These are phyloP conservation scores for Chloranthus sessilifolius DNA, from an alignment of 164 flowering plant genomes.

Conservation along the genomic window DNA sequence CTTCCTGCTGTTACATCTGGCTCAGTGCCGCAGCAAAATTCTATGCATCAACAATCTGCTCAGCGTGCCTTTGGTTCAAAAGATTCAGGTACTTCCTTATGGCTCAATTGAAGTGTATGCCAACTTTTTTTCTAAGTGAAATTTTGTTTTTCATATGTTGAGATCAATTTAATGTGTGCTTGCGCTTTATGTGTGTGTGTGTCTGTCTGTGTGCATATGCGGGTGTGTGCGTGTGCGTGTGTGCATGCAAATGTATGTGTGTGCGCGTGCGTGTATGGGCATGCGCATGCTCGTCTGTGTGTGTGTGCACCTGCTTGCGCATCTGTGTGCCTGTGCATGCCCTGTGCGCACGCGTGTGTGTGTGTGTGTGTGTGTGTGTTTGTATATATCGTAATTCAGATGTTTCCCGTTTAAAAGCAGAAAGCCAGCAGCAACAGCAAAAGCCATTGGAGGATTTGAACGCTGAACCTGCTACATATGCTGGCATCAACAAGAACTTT, in stretches of 20 bases:
- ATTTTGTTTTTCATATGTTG: neutral
- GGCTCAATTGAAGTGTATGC: neutral
- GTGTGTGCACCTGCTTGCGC: too few species aligned
- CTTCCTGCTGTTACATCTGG: constrained; percentile 41
- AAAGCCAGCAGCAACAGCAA: constrained; percentile 64
- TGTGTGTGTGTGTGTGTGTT: too few species aligned
- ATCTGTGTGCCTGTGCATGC: too few species aligned
- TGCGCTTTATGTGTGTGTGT: too few species aligned
- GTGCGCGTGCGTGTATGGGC: too few species aligned
- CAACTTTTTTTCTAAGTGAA: neutral
- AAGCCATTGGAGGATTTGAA: constrained; percentile 51
- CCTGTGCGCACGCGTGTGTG: too few species aligned
- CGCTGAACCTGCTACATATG: constrained; percentile 36
- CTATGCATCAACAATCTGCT: constrained; percentile 46
- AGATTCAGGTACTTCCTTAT: constrained; percentile 50
- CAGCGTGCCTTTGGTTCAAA: constrained; percentile 49
- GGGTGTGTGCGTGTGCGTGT: too few species aligned
- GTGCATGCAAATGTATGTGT: too few species aligned
- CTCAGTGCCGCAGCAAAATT: constrained; percentile 46
- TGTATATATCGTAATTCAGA: constrained; percentile 46
- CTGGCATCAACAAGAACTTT: constrained; percentile 45
- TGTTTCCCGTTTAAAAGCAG: constrained; percentile 36
- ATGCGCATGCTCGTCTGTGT: too few species aligned
- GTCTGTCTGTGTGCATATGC: too few species aligned
- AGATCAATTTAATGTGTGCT: too few species aligned